Conservation (phyloP, 1,284 basidiomycete genomes). For the Puccinia polysora region DNA sequence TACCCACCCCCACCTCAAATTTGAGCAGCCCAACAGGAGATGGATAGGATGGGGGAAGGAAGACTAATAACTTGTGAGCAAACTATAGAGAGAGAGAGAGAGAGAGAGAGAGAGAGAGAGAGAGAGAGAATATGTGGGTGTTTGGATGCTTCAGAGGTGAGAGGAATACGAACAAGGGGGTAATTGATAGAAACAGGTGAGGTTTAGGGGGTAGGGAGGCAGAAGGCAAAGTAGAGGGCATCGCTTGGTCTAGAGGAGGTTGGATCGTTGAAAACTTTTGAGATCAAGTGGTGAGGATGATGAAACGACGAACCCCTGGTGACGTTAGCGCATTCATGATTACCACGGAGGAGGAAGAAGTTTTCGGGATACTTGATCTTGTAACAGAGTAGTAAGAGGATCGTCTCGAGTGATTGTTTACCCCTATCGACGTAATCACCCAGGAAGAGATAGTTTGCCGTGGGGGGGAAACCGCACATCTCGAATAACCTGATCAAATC, state of each 20-base stretch:
- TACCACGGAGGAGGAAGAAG: conserved; percentile 95
- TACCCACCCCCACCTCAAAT: too few species aligned
- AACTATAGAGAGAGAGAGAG: not conserved
- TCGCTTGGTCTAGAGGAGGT: too few species aligned
- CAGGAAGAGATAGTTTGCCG: conserved; percentile 95
- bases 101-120: not conserved
- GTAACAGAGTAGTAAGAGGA: conserved; percentile 92
- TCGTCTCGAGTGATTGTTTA: conserved; percentile 97
- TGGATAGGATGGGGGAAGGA: too few species aligned
- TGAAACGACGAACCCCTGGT: conserved; percentile 69
- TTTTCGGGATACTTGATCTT: conserved; percentile 99
- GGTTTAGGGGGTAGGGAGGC: not conserved
- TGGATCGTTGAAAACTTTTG: conserved; percentile 24
- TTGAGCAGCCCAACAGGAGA: too few species aligned
- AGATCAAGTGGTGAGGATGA: too few species aligned
- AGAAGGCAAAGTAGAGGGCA: conserved; percentile 7
- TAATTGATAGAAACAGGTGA: not conserved
- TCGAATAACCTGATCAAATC: conserved; percentile 97
- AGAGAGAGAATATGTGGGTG: too few species aligned
- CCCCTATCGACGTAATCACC: conserved; percentile 99
- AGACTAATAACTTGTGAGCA: not conserved
- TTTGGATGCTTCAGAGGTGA: too few species aligned
- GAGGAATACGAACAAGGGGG: too few species aligned
- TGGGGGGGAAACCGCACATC: conserved; percentile 98
- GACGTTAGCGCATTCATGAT: conserved; percentile 99